Evolutionary conservation across 441 rosid species (phyloP).

Genomic region (Geranium incanum): DNA sequence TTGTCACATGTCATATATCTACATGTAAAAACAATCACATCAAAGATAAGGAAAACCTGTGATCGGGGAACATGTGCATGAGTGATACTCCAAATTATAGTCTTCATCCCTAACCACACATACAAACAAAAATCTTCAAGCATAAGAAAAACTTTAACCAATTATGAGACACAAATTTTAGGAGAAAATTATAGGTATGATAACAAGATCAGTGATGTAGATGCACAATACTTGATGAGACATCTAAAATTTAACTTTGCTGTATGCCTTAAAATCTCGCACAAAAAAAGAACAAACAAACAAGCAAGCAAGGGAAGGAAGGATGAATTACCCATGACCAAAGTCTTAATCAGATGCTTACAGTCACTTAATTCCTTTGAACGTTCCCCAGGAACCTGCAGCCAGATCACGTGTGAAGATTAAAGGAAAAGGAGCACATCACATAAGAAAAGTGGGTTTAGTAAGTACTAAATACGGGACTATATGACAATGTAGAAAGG

Average conservation of each 20-base stretch:
- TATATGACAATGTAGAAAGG: neutral
- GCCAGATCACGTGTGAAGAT: slow-evolving; percentile 22
- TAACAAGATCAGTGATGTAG: slow-evolving; percentile 11
- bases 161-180: slow-evolving; percentile 6
- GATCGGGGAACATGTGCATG: slow-evolving; percentile 92
- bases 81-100: slow-evolving; percentile 94
- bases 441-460: neutral
- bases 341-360: slow-evolving; percentile 89
- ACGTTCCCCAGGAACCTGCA: slow-evolving; percentile 93
- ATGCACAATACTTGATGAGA: slow-evolving; percentile 1
- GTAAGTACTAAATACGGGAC: neutral
- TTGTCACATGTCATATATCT: slow-evolving; percentile 4
- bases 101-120: slow-evolving; percentile 80
- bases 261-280: neutral
- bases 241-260: neutral
- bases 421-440: neutral
- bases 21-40: slow-evolving; percentile 12
- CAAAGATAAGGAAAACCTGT: slow-evolving; percentile 43
- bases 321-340: slow-evolving; percentile 81
- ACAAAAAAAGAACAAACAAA: neutral
- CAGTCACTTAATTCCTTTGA: slow-evolving; percentile 96
- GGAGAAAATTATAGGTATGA: neutral
- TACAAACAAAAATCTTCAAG: slow-evolving; percentile 21
- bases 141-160: slow-evolving; percentile 1
- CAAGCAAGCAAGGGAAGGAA: slow-evolving; percentile 11